Evolutionary conservation across 2,329 filamentous ascomycete species (phyloP), one percentile per base, ranked within the genome.

Genomic region (Cytospora piceae): DNA sequence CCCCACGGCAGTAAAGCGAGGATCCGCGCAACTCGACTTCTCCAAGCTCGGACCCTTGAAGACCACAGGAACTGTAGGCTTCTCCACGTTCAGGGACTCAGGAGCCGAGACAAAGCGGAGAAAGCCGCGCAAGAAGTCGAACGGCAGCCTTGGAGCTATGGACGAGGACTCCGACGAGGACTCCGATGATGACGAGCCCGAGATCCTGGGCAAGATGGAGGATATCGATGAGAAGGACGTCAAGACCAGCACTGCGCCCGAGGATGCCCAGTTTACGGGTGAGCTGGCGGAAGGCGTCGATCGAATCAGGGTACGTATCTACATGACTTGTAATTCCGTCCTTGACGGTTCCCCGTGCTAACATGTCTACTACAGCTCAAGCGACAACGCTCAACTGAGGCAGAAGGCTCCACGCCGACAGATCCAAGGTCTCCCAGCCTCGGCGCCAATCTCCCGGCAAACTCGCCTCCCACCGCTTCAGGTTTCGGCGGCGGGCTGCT

Each of bases 31-130:
- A 71, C 85, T 94, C 0, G 93, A 97, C 77, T 94, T 98, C 73
- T 90, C 92, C 17, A 93, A 86, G 64, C 84, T 98, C 12, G 91
- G 90, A 3, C 93, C 94, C 0, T 82, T 98, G 27, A 96, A 96
- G 76, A 85, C 91, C 3, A 87, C 87, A n/a, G 93, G 94, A 31
- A 94, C 93, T 0, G 92, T 96, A 57, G 94, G 94, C 42, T 98
- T 97, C 76, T 90, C 93, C 3, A 87, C 91, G 17, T 97, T 97
- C 80, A 87, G 94, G 62, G 93, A 96, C 69, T 83, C 84, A 64
- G 83, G 87, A 51, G 78, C 83, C 20, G 83, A 87, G 62, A 79
- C 81, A 1, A 79, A 82, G 63, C 87, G 87, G 72, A 83, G 82
- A 66, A 89, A 89, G 74, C 77, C 81, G 2, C 80, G 82, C 67